These are phyloP conservation scores for Diaporthe aspalathi DNA, from an alignment of 2,329 filamentous ascomycete species.

Conservation along the genomic window DNA sequence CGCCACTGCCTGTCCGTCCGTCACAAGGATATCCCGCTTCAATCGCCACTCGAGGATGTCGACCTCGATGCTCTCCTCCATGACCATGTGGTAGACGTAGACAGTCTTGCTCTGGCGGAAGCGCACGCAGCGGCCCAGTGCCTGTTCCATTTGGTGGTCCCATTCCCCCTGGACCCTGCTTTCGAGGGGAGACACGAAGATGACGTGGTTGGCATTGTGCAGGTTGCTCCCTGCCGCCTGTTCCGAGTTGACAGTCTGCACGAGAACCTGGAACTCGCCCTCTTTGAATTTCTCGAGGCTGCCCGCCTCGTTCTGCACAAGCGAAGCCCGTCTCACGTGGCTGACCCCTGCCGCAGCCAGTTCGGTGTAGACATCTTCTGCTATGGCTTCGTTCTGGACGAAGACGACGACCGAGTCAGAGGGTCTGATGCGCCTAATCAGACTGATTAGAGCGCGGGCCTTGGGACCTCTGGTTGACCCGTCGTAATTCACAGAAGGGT, in stretches of 20 bases:
- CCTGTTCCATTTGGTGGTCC: constrained; percentile 53
- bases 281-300: constrained; percentile 47
- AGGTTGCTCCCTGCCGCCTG: constrained; percentile 57
- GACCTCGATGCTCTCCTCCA: constrained; percentile 54
- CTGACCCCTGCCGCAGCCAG: constrained; percentile 39
- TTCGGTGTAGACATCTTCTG: constrained; percentile 43
- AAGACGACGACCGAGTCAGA: constrained; percentile 52
- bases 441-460: constrained; percentile 40
- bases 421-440: constrained; percentile 42
- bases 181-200: constrained; percentile 53
- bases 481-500: constrained; percentile 6
- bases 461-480: constrained; percentile 40
- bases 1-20: constrained; percentile 8
- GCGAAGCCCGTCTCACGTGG: constrained; percentile 34
- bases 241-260: constrained; percentile 53
- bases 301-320: constrained; percentile 4
- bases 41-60: constrained; percentile 47
- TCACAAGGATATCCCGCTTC: constrained; percentile 36
- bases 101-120: constrained; percentile 54
- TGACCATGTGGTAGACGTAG: constrained; percentile 54
- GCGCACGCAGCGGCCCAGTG: constrained; percentile 53
- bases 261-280: constrained; percentile 45
- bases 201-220: constrained; percentile 55
- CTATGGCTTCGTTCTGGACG: constrained; percentile 49
- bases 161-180: constrained; percentile 48